A percentile compares a stretch with the other conserved stretches of the same genome.
Evolutionary conservation across 176 grass and related monocot genomes (phyloP).

Genomic region (Musa beccarii): DNA sequence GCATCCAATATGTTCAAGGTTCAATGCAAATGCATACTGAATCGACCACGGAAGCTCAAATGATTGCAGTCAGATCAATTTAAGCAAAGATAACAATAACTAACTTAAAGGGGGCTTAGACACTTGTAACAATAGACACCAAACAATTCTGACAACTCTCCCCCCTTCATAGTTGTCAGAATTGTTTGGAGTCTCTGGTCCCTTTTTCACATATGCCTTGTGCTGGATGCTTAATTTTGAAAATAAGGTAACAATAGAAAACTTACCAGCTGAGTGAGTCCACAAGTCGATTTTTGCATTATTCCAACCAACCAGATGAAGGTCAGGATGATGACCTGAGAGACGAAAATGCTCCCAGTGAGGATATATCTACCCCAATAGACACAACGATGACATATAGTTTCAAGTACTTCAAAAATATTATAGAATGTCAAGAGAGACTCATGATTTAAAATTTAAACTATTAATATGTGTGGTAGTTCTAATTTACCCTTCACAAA

Average conservation of each 20-base stretch:
- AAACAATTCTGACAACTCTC: too few relatives aligned
- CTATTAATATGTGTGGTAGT: too few relatives aligned
- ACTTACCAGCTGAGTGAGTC: conserved; percentile 86
- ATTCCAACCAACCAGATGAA: conserved; percentile 94
- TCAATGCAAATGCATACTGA: too few relatives aligned
- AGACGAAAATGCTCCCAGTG: background rate
- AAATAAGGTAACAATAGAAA: background rate
- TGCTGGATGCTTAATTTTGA: background rate
- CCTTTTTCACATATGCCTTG: background rate
- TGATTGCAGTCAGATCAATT: too few relatives aligned
- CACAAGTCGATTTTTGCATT: conserved; percentile 89
- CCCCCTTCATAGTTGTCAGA: too few relatives aligned
- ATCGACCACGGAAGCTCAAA: too few relatives aligned
- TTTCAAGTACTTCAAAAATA: background rate
- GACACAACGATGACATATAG: background rate
- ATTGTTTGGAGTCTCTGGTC: background rate
- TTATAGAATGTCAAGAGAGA: background rate
- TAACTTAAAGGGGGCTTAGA: too few relatives aligned
- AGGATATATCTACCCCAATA: conserved; percentile 4
- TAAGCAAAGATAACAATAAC: too few relatives aligned
- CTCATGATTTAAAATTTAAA: too few relatives aligned
- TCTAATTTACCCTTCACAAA: too few relatives aligned
- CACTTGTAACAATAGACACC: too few relatives aligned
- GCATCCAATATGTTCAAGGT: too few relatives aligned
- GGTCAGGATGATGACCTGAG: conserved; percentile 93